Conservation (phyloP, 2,329 filamentous ascomycete species). For the Cercospora janseana region DNA sequence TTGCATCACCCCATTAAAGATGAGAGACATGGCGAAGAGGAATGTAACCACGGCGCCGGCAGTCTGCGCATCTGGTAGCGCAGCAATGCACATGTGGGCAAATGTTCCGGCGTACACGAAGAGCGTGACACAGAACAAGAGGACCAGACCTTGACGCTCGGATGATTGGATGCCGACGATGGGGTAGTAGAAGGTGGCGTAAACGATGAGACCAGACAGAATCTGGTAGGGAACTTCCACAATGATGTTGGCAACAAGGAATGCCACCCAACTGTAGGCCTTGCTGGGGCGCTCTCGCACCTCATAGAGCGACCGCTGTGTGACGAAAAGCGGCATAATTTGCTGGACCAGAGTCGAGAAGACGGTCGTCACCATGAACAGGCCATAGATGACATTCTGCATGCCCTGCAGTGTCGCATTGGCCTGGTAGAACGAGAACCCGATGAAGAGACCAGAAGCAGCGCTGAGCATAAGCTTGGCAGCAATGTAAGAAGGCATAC, state of each 20-base stretch:
- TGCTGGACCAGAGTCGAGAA: constrained; percentile 53
- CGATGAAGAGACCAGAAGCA: constrained; percentile 50
- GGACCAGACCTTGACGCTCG: constrained; percentile 62
- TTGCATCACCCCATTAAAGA: constrained; percentile 60
- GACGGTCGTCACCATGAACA: constrained; percentile 50
- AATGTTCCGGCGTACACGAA: constrained; percentile 71
- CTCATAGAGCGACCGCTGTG: constrained; percentile 59
- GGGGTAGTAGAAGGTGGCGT: constrained; percentile 65
- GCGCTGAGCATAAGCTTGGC: constrained; percentile 60
- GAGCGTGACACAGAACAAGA: constrained; percentile 64
- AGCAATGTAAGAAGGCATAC: constrained; percentile 48
- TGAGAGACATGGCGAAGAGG: constrained; percentile 48
- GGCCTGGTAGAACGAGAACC: constrained; percentile 46
- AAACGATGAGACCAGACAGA: constrained; percentile 62
- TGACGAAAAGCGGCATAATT: constrained; percentile 60
- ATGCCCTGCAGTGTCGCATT: constrained; percentile 42
- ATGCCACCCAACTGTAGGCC: constrained; percentile 72
- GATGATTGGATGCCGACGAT: constrained; percentile 43
- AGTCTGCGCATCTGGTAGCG: constrained; percentile 66
- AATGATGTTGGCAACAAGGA: constrained; percentile 68
- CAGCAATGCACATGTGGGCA: constrained; percentile 70
- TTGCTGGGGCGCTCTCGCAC: constrained; percentile 63
- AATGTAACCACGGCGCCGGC: constrained; percentile 59
- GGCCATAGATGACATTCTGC: constrained; percentile 49
- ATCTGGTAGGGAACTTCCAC: constrained; percentile 69